Base-by-base conservation (phyloP, 306 rosid species). In the Oemleria cerasiformis region DNA sequence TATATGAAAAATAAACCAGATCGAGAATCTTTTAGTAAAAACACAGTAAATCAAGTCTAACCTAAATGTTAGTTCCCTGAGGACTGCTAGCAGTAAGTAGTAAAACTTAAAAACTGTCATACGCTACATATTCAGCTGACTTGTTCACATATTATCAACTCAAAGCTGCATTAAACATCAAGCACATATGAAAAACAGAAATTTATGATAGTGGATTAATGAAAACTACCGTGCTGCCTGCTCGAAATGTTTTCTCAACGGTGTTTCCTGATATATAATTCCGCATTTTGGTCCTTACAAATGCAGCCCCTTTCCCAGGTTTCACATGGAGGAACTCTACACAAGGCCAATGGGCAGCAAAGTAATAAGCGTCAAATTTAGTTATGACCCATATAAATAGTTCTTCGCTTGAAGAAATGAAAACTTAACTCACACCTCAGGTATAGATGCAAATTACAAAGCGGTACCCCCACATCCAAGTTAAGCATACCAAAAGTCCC, bases 241-340 rank as follows among this genome's bases (percentile, higher is more conserved):
- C 97, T 77, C 99, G 89, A 76, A 94, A 94, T 30, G 96, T 94
- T 70, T 89, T 89, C 71, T 94, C 99, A 75, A 94, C 94, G 0
- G 97, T 89, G 69, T 88, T 91, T 76, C 99, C 95, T 0, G 97
- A 81, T 11, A 91, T 34, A 79, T 91, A 87, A 81, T 91, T 94
- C 68, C 91, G 92, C 53, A 94, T 73, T 73, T 88, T 94, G 80
- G 99, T 94, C 90, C 99, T 86, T 50, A 91, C 97, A 76, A 94
- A 94, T 20, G 99, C 99, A 13, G 99, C 96, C 39, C 97, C 99
- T 79, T 91, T 94, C 39, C 97, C 99, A 48, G 99, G 99, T 80
- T 94, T 94, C 9, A 94, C 97, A 19, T 94, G 98, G 68, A 94
- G 97, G 84, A 94, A 94, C 86, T 94, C 98, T 94, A 71, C 54